These are phyloP conservation scores for Lophiostoma macrostomum DNA, from an alignment of 495 filamentous ascomycete genomes.

Conservation along the genomic window DNA sequence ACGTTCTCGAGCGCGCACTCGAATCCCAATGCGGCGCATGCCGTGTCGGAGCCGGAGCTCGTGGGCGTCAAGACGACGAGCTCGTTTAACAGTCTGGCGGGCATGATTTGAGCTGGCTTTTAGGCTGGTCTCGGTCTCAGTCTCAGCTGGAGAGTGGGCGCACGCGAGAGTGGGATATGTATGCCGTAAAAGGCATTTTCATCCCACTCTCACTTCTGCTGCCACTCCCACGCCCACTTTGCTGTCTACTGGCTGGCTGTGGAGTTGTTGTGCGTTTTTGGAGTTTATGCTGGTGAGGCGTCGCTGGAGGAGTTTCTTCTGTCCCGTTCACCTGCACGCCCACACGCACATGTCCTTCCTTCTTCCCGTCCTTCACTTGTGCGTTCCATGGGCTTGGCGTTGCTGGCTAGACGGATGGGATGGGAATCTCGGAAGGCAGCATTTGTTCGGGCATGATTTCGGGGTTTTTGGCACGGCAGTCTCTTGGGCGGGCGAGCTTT, in stretches of 20 bases:
- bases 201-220: too few species aligned
- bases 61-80: conserved; percentile 25
- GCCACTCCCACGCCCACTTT: neutral
- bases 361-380: neutral
- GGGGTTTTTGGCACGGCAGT: neutral
- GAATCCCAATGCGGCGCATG: neutral
- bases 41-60: conserved; percentile 23
- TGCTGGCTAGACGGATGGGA: conserved; percentile 5
- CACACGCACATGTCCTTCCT: neutral
- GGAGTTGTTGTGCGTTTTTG: too few species aligned
- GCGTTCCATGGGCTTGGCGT: conserved; percentile 5
- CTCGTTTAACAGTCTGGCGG: conserved; percentile 26
- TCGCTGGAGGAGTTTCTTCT: too few species aligned
- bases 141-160: too few species aligned
- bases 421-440: too few species aligned
- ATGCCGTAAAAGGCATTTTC: too few species aligned
- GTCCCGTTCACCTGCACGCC: neutral
- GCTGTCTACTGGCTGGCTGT: neutral
- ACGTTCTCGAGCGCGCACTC: conserved; percentile 12
- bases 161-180: too few species aligned
- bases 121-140: too few species aligned
- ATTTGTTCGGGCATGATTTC: conserved; percentile 3
- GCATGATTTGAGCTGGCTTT: conserved; percentile 29
- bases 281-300: too few species aligned
- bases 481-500: neutral